phyloP scores from a whole-genome alignment of 495 filamentous ascomycete genomes.

The Usnea hakonensis region DNA sequence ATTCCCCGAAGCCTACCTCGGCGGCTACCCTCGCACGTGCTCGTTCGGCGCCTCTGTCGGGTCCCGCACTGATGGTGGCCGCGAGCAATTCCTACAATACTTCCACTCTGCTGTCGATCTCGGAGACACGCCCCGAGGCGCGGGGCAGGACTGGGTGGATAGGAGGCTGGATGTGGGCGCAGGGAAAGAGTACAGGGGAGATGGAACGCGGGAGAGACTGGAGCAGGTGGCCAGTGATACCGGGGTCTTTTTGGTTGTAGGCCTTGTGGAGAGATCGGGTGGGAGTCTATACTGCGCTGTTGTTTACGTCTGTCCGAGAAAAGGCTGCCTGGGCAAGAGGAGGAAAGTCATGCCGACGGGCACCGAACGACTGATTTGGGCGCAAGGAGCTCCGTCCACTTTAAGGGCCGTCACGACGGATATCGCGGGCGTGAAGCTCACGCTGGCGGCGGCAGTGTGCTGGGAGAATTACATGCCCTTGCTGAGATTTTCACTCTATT shows the following conservation, averaged over 20 bases:
- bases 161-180: constrained; percentile 48
- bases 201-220: constrained; percentile 76
- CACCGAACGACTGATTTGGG: constrained; percentile 80
- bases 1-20: constrained; percentile 89
- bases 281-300: constrained; percentile 80
- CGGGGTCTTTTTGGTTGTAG: constrained; percentile 70
- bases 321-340: constrained; percentile 74
- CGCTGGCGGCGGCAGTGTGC: constrained; percentile 80
- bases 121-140: constrained; percentile 73
- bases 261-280: constrained; percentile 69
- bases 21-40: constrained; percentile 84
- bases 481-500: constrained; percentile 69
- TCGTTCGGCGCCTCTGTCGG: constrained; percentile 71
- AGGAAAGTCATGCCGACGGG: constrained; percentile 94
- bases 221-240: constrained; percentile 68
- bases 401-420: constrained; percentile 72
- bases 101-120: constrained; percentile 74
- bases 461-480: constrained; percentile 99
- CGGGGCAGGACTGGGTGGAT: constrained; percentile 64
- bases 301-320: constrained; percentile 69
- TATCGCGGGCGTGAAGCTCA: constrained; percentile 70
- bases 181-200: constrained; percentile 52
- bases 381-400: constrained; percentile 72
- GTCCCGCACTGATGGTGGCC: constrained; percentile 54
- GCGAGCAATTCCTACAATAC: constrained; percentile 79